Percentiles rank a stretch among this genome's conserved stretches.
These are phyloP conservation scores for Penicillium arizonense DNA, from an alignment of 495 filamentous ascomycete genomes.

Conservation along the genomic window DNA sequence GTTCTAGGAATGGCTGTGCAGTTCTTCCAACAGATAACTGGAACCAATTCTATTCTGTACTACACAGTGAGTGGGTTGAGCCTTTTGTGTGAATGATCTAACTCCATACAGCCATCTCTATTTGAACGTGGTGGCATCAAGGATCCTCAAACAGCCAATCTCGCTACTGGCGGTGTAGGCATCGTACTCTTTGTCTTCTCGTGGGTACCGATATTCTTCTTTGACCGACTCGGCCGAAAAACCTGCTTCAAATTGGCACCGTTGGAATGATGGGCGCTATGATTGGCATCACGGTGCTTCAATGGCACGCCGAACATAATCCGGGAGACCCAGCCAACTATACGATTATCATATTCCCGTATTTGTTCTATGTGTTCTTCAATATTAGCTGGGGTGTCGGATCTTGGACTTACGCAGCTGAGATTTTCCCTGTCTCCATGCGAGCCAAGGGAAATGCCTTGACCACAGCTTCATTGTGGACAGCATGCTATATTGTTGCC, in stretches of 20 bases:
- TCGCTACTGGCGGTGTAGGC: conserved; percentile 21
- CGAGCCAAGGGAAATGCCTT: conserved; percentile 28
- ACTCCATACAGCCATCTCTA: conserved; percentile 12
- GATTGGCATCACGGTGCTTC: conserved; percentile 59
- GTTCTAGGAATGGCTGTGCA: conserved; percentile 32
- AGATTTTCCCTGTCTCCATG: conserved; percentile 27
- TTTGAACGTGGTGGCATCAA: conserved; percentile 22
- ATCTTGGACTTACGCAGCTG: conserved; percentile 20
- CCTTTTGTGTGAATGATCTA: neutral
- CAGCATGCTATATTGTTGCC: conserved; percentile 52
- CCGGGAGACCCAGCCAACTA: conserved; percentile 54
- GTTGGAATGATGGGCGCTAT: conserved; percentile 68
- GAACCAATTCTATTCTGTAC: conserved; percentile 36
- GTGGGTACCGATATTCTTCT: conserved; percentile 22
- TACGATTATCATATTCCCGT: conserved; percentile 71
- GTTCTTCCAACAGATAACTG: conserved; percentile 39
- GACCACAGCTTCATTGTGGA: conserved; percentile 27
- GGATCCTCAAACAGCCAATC: conserved; percentile 16
- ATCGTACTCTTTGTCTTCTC: conserved; percentile 20
- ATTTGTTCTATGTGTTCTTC: conserved; percentile 75
- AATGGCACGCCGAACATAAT: conserved; percentile 41
- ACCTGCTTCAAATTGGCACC: conserved; percentile 39
- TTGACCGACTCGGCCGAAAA: conserved; percentile 22
- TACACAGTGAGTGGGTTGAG: conserved; percentile 12
- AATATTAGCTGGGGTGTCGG: conserved; percentile 35